Evolutionary conservation across 352 stramenopile species (phyloP).

Genomic region (Phytophthora aleatoria): DNA sequence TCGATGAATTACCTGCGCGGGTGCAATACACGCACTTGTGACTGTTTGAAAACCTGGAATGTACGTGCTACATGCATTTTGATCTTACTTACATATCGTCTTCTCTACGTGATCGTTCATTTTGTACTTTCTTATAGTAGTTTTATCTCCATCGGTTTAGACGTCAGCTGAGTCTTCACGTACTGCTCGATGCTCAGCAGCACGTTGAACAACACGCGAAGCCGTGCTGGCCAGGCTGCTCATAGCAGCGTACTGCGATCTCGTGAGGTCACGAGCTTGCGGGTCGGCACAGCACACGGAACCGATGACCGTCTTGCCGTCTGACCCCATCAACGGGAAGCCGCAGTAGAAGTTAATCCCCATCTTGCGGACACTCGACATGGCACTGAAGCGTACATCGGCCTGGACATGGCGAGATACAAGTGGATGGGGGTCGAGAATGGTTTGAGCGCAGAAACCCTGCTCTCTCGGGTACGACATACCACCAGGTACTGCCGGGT

Average conservation of each 20-base stretch:
- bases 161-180: constrained; percentile 24
- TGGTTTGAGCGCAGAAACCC: constrained; percentile 67
- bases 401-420: constrained; percentile 65
- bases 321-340: constrained; percentile 55
- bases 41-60: constrained; percentile 14
- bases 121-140: constrained; percentile 31
- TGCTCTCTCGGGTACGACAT: constrained; percentile 56
- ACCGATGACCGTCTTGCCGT: constrained; percentile 63
- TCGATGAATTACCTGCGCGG: constrained; percentile 14
- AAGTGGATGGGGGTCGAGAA: constrained; percentile 63
- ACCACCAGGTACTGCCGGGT: constrained; percentile 28
- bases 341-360: constrained; percentile 78
- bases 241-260: constrained; percentile 63
- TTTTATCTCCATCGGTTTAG: constrained; percentile 18
- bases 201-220: constrained; percentile 46
- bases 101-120: constrained; percentile 24
- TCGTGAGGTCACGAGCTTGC: constrained; percentile 51
- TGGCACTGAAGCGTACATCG: constrained; percentile 70
- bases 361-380: constrained; percentile 44
- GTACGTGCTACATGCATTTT: constrained; percentile 19
- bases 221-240: constrained; percentile 57
- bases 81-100: constrained; percentile 9
- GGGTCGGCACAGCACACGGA: constrained; percentile 64
- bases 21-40: background rate
- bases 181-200: constrained; percentile 28